Percentiles rank a stretch among this genome's conserved stretches.
These are phyloP conservation scores for Monosporascus sp. DNA, from an alignment of 2,329 filamentous ascomycete species.

Conservation along the genomic window DNA sequence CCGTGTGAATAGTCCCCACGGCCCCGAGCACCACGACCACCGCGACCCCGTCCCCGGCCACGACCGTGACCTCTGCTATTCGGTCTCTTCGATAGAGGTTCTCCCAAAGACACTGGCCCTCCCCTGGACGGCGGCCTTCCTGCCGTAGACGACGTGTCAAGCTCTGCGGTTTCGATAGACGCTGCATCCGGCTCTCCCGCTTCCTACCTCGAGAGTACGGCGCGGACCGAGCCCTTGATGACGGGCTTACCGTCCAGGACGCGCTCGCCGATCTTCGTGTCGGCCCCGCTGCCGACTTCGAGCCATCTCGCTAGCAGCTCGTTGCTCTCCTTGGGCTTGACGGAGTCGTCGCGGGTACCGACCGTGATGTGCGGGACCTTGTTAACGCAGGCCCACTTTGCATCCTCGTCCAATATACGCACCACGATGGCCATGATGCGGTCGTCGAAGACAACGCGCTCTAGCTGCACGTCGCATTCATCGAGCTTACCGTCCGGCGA, in stretches of 20 bases:
- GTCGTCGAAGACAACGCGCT: conserved; percentile 75
- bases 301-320: conserved; percentile 74
- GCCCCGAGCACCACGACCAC: neutral
- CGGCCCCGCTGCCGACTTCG: conserved; percentile 41
- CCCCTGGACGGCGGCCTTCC: neutral
- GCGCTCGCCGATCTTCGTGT: conserved; percentile 42
- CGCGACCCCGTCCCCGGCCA: neutral
- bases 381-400: conserved; percentile 67
- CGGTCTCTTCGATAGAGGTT: neutral
- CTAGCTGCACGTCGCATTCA: conserved; percentile 57
- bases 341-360: conserved; percentile 65
- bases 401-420: conserved; percentile 55
- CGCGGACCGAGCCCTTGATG: conserved; percentile 42
- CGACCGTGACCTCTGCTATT: neutral
- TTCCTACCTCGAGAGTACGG: conserved; percentile 43
- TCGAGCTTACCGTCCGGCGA: conserved; percentile 49
- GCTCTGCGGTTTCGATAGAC: neutral
- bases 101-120: neutral
- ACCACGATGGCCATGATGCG: conserved; percentile 90
- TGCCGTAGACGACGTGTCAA: neutral
- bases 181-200: neutral
- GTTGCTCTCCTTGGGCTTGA: conserved; percentile 96
- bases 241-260: conserved; percentile 44
- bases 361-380: conserved; percentile 81
- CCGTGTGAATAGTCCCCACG: neutral